A percentile compares a stretch with the other conserved stretches of the same genome.
Evolutionary conservation across 176 grass and related monocot species (phyloP).

Genomic region (Carex littledalei): DNA sequence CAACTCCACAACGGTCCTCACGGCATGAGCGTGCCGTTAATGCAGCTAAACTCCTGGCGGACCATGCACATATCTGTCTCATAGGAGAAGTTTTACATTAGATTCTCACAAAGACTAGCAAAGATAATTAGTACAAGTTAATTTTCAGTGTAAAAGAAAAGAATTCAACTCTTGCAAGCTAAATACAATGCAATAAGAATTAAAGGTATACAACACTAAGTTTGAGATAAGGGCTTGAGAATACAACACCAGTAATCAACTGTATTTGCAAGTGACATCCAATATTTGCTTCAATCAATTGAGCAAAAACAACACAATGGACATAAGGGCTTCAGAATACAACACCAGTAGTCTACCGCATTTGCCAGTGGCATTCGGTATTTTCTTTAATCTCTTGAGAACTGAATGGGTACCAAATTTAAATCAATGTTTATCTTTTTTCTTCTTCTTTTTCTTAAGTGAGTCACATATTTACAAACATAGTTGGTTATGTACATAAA

Average conservation of each 20-base stretch:
- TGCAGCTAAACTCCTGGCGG: slow-evolving; percentile 53
- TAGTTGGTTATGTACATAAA: not conserved
- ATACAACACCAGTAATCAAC: too few species aligned
- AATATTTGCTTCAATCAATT: not conserved
- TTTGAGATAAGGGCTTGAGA: not conserved
- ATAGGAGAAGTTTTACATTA: not conserved
- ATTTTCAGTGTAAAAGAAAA: not conserved
- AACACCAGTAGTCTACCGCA: not conserved
- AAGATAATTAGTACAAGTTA: not conserved
- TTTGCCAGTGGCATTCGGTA: not conserved
- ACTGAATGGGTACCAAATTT: not conserved
- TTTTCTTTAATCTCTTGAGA: not conserved
- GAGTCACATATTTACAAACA: not conserved
- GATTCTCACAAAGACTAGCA: not conserved
- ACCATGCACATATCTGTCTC: slow-evolving; percentile 69
- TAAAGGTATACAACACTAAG: not conserved
- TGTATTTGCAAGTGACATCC: too few species aligned
- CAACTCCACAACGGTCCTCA: slow-evolving; percentile 86
- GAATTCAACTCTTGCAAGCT: not conserved
- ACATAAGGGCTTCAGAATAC: not conserved
- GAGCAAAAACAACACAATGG: not conserved
- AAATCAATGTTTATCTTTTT: not conserved
- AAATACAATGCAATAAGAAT: not conserved
- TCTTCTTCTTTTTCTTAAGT: not conserved
- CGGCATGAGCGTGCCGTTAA: slow-evolving; percentile 59